Percentiles rank a stretch among this genome's conserved stretches.
phyloP scores from a whole-genome alignment of 176 grass and related monocot species.

The Ananas comosus region DNA sequence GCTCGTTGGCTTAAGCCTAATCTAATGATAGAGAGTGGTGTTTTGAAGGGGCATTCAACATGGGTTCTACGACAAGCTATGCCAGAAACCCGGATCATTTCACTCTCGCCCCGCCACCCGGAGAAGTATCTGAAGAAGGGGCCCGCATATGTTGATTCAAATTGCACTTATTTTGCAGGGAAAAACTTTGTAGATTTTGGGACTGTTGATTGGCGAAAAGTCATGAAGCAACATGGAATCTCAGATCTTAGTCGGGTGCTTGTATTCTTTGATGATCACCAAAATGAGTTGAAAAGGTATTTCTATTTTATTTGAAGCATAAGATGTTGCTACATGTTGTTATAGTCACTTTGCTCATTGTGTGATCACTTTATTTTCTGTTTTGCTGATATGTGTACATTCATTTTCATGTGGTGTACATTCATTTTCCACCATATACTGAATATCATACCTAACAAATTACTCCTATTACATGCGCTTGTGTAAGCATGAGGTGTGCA shows the following conservation, averaged over 20 bases:
- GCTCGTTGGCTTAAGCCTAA: conserved; percentile 74
- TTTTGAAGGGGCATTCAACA: conserved; percentile 85
- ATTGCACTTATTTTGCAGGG: conserved; percentile 83
- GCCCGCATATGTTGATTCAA: conserved; percentile 77
- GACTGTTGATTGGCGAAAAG: conserved; percentile 51
- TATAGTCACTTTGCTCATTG: neutral
- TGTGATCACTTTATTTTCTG: neutral
- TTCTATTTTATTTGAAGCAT: neutral
- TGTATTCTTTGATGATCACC: conserved; percentile 96
- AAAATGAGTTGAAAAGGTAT: conserved; percentile 83
- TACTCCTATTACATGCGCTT: neutral
- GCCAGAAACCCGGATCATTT: conserved; percentile 64
- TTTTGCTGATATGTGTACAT: neutral
- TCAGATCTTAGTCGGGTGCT: conserved; percentile 68
- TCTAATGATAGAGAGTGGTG: conserved; percentile 91
- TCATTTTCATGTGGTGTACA: neutral
- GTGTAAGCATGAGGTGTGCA: neutral
- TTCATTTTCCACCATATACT: neutral
- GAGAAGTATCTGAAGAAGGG: conserved; percentile 87
- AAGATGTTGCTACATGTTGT: neutral
- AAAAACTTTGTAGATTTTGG: conserved; percentile 88
- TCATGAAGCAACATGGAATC: conserved; percentile 61
- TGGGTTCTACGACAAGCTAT: conserved; percentile 88
- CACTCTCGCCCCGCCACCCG: conserved; percentile 72
- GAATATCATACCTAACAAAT: neutral